phyloP scores from a whole-genome alignment of 2,329 filamentous ascomycete genomes.

The Metarhizium album region DNA sequence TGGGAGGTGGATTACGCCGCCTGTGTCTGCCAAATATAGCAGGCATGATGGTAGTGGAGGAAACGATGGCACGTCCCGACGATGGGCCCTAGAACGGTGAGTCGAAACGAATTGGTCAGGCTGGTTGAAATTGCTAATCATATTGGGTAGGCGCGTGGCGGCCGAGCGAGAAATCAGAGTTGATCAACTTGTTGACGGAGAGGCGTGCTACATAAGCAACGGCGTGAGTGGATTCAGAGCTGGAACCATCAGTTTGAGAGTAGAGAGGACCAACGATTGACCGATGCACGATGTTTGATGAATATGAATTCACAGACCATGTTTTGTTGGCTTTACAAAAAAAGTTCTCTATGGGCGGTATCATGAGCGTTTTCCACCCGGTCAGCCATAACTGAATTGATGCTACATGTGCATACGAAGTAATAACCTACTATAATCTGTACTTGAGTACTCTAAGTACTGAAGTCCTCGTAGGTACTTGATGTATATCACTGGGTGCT shows the following conservation, averaged over 20 bases:
- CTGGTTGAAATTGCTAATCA: constrained; percentile 4
- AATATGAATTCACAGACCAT: too few relatives aligned
- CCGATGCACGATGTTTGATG: background rate
- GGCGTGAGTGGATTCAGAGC: constrained; percentile 68
- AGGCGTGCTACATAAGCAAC: constrained; percentile 83
- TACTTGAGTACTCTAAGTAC: too few relatives aligned
- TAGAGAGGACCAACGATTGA: background rate
- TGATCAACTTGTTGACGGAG: constrained; percentile 54
- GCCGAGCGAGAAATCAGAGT: constrained; percentile 52
- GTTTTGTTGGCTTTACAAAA: too few relatives aligned
- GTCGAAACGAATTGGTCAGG: constrained; percentile 9
- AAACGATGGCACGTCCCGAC: constrained; percentile 69
- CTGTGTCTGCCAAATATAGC: constrained; percentile 35
- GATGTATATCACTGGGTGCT: too few relatives aligned
- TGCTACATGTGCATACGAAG: too few relatives aligned
- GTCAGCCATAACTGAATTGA: too few relatives aligned
- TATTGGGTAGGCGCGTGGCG: constrained; percentile 41
- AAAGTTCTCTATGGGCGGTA: too few relatives aligned
- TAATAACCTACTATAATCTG: too few relatives aligned
- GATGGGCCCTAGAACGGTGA: constrained; percentile 68
- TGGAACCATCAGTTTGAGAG: constrained; percentile 29
- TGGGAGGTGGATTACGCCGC: constrained; percentile 71
- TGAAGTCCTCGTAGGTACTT: too few relatives aligned
- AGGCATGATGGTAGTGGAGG: constrained; percentile 51
- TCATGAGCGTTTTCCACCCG: background rate